Evolutionary conservation across 2,329 filamentous ascomycete species (phyloP), one percentile per base, ranked within the genome.

Genomic region (Blastomyces emzantsi): DNA sequence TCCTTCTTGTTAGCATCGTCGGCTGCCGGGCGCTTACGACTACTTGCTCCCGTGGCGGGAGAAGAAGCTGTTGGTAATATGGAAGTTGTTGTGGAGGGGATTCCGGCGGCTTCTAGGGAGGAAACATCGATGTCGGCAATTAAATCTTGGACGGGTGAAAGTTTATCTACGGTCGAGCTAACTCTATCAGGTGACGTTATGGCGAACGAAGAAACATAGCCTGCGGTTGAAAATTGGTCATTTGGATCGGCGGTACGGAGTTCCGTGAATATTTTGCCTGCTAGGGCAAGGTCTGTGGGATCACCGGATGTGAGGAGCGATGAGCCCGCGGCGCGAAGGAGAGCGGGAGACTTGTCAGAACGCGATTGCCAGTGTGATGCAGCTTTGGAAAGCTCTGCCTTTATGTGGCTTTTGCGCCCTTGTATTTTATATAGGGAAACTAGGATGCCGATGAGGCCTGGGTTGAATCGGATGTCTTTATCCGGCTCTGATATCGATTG

Each of bases 191-290:
- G 73, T 63, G 77, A 74, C 19, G 73, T 69, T 1, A 84, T 84
- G 36, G 90, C 88, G 69, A 90, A 85, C 11, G 92, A 88, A 2
- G 94, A 94, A 8, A 97, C 85, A n/a, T 94, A 85, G 1, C 94
- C 94, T 9, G 92, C 92, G 19, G 86, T 84, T 1, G 90, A 87
- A 62, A 88, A 82, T 41, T 82, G 83, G 69, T 96, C 90, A 49
- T 79, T 70, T 2, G 72, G 79, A n/a, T 91, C 82, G 64, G 86
- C 81, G 2, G 83, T 77, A 67, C 88, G 84, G 15, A 97, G 82
- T 58, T 83, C 83, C 61, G 85, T 82, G 75, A 97, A 97, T 8
- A 94, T 87, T n/a, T 89, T 83, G 2, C 86, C 86, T 0, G 94
- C 92, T 0, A 85, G 80, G 17, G 82, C 75, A 33, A 91, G 78